A percentile compares a stretch with the other conserved stretches of the same genome.
Conservation (phyloP, 2,329 filamentous ascomycete genomes). For the Alternaria gaisen region DNA sequence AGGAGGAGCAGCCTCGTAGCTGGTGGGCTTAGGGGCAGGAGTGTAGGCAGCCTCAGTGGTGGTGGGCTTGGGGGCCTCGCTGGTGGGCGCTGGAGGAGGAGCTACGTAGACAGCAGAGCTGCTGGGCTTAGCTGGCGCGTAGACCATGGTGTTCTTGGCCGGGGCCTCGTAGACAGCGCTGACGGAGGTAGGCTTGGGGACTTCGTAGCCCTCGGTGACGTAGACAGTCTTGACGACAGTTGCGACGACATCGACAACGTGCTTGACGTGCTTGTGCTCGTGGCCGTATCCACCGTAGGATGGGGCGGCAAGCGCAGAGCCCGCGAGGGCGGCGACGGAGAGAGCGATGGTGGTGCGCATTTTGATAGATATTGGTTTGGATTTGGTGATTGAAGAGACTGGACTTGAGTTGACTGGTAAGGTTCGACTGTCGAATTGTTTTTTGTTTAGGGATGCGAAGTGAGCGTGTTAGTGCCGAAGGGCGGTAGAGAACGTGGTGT, state of each 20-base stretch:
- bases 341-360: slow-evolving; percentile 41
- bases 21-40: slow-evolving; percentile 9
- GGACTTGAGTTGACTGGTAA: slow-evolving; percentile 22
- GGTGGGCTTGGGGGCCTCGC: slow-evolving; percentile 11
- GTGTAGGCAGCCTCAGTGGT: slow-evolving; percentile 1
- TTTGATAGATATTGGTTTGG: slow-evolving; percentile 29
- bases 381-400: slow-evolving; percentile 15
- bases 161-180: slow-evolving; percentile 10
- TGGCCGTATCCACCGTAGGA: slow-evolving; percentile 15
- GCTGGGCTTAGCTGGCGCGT: slow-evolving; percentile 12
- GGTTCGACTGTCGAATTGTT: slow-evolving; percentile 30
- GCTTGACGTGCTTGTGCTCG: slow-evolving; percentile 30
- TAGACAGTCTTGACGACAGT: slow-evolving; percentile 40
- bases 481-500: slow-evolving; percentile 44
- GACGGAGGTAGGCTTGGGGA: slow-evolving; percentile 4
- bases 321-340: slow-evolving; percentile 42
- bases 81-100: slow-evolving; percentile 2
- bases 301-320: slow-evolving; percentile 41
- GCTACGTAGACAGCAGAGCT: not conserved
- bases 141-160: slow-evolving; percentile 9
- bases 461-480: slow-evolving; percentile 39
- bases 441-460: slow-evolving; percentile 21
- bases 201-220: slow-evolving; percentile 28
- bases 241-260: slow-evolving; percentile 38
- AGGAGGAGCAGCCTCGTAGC: slow-evolving; percentile 10